phyloP scores from a whole-genome alignment of 805 yeast species.

The Wilhelminamyces savonicus region DNA sequence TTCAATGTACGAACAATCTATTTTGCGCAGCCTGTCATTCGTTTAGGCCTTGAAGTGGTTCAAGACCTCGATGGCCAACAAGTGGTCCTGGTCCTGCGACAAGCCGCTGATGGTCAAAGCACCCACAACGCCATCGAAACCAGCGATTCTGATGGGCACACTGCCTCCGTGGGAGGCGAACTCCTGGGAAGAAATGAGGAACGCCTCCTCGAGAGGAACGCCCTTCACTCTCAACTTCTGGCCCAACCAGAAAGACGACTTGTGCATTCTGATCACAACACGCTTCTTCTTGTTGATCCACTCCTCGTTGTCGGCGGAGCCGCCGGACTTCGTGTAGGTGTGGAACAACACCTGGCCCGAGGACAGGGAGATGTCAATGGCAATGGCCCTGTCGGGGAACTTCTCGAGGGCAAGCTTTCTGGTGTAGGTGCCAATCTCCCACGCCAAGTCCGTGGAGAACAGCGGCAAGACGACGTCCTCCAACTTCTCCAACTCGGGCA shows the following conservation, averaged over 20 bases:
- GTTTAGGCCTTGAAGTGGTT: conserved; percentile 6
- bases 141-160: conserved; percentile 39
- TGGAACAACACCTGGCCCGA: conserved; percentile 45
- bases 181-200: conserved; percentile 34
- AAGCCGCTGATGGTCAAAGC: conserved; percentile 52
- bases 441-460: conserved; percentile 34
- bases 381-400: conserved; percentile 26
- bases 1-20: no score
- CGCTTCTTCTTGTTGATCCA: conserved; percentile 49
- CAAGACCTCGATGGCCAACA: conserved; percentile 35
- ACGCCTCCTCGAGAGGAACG: conserved; percentile 30
- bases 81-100: conserved; percentile 50
- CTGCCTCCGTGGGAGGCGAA: conserved; percentile 55
- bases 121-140: conserved; percentile 34
- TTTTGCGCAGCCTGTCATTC: no score
- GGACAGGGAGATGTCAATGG: conserved; percentile 42
- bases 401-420: conserved; percentile 26
- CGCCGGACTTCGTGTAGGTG: conserved; percentile 28
- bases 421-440: conserved; percentile 39
- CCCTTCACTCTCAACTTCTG: conserved; percentile 30
- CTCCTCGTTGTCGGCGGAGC: conserved; percentile 44
- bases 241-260: conserved; percentile 44
- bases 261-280: conserved; percentile 42
- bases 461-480: conserved; percentile 17
- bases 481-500: conserved; percentile 13